Evolutionary conservation across 2,329 filamentous ascomycete species (phyloP).

Genomic region (Cadophora malorum): DNA sequence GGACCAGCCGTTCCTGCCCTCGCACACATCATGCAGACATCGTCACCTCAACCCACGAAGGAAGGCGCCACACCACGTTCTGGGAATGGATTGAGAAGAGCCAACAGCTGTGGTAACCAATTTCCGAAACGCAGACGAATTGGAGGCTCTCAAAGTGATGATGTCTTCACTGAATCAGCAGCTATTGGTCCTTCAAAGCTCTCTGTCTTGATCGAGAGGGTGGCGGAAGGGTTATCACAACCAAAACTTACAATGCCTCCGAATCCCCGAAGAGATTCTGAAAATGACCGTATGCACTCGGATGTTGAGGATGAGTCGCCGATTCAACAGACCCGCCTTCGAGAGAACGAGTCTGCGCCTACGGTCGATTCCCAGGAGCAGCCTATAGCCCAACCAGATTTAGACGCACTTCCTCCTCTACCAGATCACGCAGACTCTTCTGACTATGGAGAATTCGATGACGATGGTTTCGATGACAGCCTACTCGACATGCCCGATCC

Average conservation of each 20-base stretch:
- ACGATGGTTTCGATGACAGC: constrained; percentile 52
- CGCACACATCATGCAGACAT: constrained; percentile 71
- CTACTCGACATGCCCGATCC: constrained; percentile 61
- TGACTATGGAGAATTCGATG: constrained; percentile 55
- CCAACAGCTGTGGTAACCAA: constrained; percentile 72
- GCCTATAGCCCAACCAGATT: not conserved
- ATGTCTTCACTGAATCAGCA: constrained; percentile 46
- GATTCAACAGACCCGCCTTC: constrained; percentile 20
- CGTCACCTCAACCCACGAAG: constrained; percentile 68
- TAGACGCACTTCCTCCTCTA: constrained; percentile 6
- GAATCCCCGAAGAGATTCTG: not conserved
- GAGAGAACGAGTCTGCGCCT: constrained; percentile 6
- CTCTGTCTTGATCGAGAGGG: constrained; percentile 69
- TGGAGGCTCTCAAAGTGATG: constrained; percentile 49
- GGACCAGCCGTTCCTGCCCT: constrained; percentile 58
- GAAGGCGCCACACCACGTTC: constrained; percentile 49
- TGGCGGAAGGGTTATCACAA: constrained; percentile 56
- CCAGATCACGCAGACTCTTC: constrained; percentile 33
- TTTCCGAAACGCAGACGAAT: constrained; percentile 74
- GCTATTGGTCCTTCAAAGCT: constrained; percentile 60
- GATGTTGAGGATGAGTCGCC: constrained; percentile 18
- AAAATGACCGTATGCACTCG: not conserved
- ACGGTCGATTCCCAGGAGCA: not conserved
- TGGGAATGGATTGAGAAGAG: constrained; percentile 62
- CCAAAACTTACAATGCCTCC: constrained; percentile 29